Base-by-base conservation (phyloP, 2,329 filamentous ascomycete species). In the Stylonectria norvegica region DNA sequence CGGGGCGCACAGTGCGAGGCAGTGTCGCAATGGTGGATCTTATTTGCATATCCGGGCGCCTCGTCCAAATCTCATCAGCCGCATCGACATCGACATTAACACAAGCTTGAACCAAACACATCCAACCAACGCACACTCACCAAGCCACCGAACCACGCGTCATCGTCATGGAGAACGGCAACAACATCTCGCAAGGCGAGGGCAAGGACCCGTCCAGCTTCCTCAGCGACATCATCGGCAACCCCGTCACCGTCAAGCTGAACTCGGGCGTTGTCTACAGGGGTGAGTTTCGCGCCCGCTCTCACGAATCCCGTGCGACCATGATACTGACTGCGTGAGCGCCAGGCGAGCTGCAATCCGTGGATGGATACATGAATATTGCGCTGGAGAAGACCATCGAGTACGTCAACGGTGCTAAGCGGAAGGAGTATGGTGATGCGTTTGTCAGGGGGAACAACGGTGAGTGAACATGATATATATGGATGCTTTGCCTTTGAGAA, bases 311-410 rank as follows among this genome's bases (percentile, higher is more conserved):
- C 42, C 29, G n/a, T n/a, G n/a, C n/a, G n/a, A n/a, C n/a, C n/a
- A n/a, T n/a, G n/a, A n/a, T n/a, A 9, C 48, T 58, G 9, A 55
- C 28, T 20, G 22, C 31, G 2, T 4, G 15, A 10, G n/a, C 11
- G 18, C 9, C 48, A 96, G 91, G 93, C 55, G 89, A 96, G 64
- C 78, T 97, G 25, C 90, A 97, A 64, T 95, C 90, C 1, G 91
- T 98, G 35, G 93, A 98, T 66, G 93, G 93, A 37, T 98, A 97
- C 70, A 98, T 98, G 93, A 98, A 98, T 70, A 96, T 98, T 63
- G 91, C 93, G 10, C 79, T 98, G 20, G 93, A 98, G 67, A 93
- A 95, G 70, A 95, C 89, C 15, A 84, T 88, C 51, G 93, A 98
- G 69, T 89, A 84, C 56, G 85, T 96, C 53, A 85, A 95, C 60